Percentiles rank a stretch among this genome's conserved stretches.
phyloP scores from a whole-genome alignment of 805 yeast genomes.

The Kodamaea fukazawae region DNA sequence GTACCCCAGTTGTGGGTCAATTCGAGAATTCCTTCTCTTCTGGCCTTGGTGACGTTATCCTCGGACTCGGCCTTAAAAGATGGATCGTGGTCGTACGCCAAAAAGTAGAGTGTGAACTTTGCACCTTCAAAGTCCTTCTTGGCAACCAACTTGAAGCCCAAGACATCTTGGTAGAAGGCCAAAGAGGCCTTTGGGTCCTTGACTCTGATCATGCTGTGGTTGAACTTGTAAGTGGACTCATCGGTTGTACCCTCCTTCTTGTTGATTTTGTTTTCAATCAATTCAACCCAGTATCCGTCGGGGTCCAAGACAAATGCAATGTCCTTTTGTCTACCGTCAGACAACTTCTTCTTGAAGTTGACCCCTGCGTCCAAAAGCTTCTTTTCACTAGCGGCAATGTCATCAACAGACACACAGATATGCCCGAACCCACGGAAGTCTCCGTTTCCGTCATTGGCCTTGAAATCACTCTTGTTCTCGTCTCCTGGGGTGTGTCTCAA shows the following conservation, averaged over 20 bases:
- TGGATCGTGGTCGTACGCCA: slow-evolving; percentile 62
- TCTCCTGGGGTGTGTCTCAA: slow-evolving; percentile 79
- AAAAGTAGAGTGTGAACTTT: slow-evolving; percentile 79
- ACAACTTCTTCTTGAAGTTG: slow-evolving; percentile 73
- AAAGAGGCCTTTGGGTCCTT: slow-evolving; percentile 78
- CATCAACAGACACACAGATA: slow-evolving; percentile 82
- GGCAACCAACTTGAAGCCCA: slow-evolving; percentile 76
- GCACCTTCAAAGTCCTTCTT: slow-evolving; percentile 61
- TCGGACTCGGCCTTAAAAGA: slow-evolving; percentile 44
- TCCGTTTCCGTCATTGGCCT: slow-evolving; percentile 75
- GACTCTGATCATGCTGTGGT: slow-evolving; percentile 91
- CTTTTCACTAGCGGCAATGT: slow-evolving; percentile 62
- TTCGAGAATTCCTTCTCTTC: slow-evolving; percentile 73
- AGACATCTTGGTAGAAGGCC: slow-evolving; percentile 70
- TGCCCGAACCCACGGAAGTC: slow-evolving; percentile 94
- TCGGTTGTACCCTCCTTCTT: slow-evolving; percentile 42
- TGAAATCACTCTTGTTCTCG: slow-evolving; percentile 54
- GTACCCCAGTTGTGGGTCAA: slow-evolving; percentile 97
- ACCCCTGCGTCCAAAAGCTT: slow-evolving; percentile 61
- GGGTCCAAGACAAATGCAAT: slow-evolving; percentile 96
- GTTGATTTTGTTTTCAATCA: slow-evolving; percentile 56
- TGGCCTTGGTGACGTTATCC: slow-evolving; percentile 29
- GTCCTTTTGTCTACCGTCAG: slow-evolving; percentile 88
- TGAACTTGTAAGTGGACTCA: slow-evolving; percentile 50
- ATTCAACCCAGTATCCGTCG: slow-evolving; percentile 95